Conservation (phyloP, 768 basidiomycete genomes). For the Psilocybe cubensis region DNA sequence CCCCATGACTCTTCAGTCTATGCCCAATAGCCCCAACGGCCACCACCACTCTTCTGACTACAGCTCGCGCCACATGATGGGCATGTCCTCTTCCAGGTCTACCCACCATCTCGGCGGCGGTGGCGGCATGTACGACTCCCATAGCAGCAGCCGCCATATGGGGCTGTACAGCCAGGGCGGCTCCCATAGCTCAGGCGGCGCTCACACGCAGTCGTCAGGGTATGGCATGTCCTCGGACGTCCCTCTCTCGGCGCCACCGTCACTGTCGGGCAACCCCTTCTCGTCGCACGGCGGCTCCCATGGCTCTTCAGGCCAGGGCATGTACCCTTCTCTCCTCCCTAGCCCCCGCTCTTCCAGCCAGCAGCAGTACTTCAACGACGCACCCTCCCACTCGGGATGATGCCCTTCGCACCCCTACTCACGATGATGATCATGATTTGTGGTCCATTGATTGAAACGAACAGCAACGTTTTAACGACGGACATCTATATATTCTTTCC, state of each 20-base stretch:
- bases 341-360: slow-evolving; percentile 40
- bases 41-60: slow-evolving; percentile 48
- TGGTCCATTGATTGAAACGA: background rate
- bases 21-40: slow-evolving; percentile 40
- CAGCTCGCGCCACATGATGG: slow-evolving; percentile 49
- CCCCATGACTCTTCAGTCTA: slow-evolving; percentile 75
- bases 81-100: slow-evolving; percentile 40
- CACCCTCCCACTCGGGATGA: slow-evolving; percentile 40
- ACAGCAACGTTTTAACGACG: slow-evolving; percentile 19
- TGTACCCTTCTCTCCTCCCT: slow-evolving; percentile 39
- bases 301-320: slow-evolving; percentile 30
- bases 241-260: slow-evolving; percentile 56
- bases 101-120: slow-evolving; percentile 32
- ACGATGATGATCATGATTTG: slow-evolving; percentile 20
- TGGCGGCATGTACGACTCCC: slow-evolving; percentile 41
- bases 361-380: slow-evolving; percentile 39
- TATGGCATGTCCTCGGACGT: slow-evolving; percentile 46
- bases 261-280: slow-evolving; percentile 50
- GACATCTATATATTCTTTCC: slow-evolving; percentile 7
- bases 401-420: slow-evolving; percentile 40
- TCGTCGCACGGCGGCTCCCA: slow-evolving; percentile 34
- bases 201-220: slow-evolving; percentile 35
- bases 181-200: slow-evolving; percentile 35
- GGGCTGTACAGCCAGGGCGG: slow-evolving; percentile 41
- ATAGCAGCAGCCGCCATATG: slow-evolving; percentile 40